Conservation (phyloP, 306 rosid species). For the Glycine soja region DNA sequence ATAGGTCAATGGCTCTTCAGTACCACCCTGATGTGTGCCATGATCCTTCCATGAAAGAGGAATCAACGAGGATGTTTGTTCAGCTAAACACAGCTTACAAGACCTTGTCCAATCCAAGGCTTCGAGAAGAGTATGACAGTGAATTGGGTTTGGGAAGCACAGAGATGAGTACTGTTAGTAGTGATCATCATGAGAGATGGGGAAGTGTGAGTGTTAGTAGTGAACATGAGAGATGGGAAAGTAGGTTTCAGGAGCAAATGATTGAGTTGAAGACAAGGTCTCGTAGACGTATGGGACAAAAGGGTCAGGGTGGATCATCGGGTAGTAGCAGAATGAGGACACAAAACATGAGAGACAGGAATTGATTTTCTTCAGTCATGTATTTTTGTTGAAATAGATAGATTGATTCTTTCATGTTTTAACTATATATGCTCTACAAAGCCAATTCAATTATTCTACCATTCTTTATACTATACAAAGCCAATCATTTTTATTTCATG, state of each 20-base stretch:
- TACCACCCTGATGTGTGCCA: constrained; percentile 78
- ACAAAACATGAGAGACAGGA: constrained; percentile 39
- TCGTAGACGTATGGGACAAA: constrained; percentile 50
- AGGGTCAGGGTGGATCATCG: constrained; percentile 52
- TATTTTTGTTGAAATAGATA: not conserved
- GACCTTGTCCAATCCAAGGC: constrained; percentile 67
- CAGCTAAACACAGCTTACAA: constrained; percentile 64
- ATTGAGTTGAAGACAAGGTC: constrained; percentile 64
- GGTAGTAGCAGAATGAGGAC: constrained; percentile 54
- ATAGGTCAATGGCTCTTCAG: constrained; percentile 71
- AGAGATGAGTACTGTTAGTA: not conserved
- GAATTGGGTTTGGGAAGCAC: constrained; percentile 47
- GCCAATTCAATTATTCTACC: not conserved
- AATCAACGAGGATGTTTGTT: constrained; percentile 60
- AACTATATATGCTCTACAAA: not conserved
- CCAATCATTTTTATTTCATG: not conserved
- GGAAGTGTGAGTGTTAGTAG: not conserved
- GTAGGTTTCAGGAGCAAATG: constrained; percentile 55
- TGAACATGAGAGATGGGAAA: constrained; percentile 28
- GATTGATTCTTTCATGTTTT: constrained; percentile 8
- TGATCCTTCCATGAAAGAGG: constrained; percentile 56
- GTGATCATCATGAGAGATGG: not conserved
- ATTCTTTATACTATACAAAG: not conserved
- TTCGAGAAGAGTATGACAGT: constrained; percentile 60
- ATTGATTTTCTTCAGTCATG: constrained; percentile 17